Conservation (phyloP, 306 rosid genomes). For the Quercus variabilis region DNA sequence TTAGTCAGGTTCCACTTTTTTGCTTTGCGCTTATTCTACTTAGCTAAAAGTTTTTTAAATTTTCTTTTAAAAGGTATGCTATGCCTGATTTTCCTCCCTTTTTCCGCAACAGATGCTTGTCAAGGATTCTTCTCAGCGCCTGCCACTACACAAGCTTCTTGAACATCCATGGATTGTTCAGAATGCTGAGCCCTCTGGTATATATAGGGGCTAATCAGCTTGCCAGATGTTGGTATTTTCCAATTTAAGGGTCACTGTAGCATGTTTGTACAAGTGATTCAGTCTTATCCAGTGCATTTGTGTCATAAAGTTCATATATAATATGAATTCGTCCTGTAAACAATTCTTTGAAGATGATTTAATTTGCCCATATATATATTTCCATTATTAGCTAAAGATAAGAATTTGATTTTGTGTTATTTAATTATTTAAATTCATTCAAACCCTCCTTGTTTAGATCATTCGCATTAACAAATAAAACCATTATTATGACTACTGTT, state of each 20-base stretch:
- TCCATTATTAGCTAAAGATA: too few relatives aligned
- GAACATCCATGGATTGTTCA: conserved; percentile 98
- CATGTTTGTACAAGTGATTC: conserved; percentile 17
- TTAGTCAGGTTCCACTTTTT: conserved; percentile 65
- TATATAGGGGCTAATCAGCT: conserved; percentile 51
- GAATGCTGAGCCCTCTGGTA: conserved; percentile 92
- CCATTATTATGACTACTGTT: too few relatives aligned
- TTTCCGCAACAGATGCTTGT: conserved; percentile 70
- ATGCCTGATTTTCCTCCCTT: neutral
- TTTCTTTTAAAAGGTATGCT: conserved; percentile 9
- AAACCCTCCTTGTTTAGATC: too few relatives aligned
- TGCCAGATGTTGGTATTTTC: neutral
- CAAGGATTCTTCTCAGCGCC: conserved; percentile 77
- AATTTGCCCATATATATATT: too few relatives aligned
- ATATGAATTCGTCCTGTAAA: neutral
- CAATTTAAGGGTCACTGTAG: neutral
- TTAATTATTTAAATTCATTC: too few relatives aligned
- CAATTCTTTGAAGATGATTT: neutral
- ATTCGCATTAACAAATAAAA: too few relatives aligned
- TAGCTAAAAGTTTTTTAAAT: neutral
- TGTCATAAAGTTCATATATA: conserved; percentile 23
- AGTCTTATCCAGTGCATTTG: conserved; percentile 1
- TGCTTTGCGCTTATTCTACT: neutral
- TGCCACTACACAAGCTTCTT: conserved; percentile 84
- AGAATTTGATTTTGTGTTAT: too few relatives aligned